phyloP scores from a whole-genome alignment of 129 eudicot genomes.

The Escallonia herrerae region DNA sequence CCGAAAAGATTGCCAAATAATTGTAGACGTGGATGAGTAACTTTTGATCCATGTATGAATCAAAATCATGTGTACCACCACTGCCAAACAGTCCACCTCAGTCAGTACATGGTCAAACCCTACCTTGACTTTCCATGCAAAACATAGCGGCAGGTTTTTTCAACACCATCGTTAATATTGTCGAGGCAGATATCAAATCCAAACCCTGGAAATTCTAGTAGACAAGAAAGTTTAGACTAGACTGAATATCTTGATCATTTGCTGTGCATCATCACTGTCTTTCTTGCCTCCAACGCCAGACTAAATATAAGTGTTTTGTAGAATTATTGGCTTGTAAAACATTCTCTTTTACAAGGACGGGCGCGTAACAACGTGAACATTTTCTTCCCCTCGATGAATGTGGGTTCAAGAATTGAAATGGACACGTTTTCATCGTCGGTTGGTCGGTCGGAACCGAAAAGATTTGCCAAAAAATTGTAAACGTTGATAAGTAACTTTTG shows the following conservation, averaged over 20 bases:
- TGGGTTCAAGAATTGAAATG: too few species aligned
- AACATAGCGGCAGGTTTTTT: background rate
- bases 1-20: too few species aligned
- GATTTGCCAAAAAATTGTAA: too few species aligned
- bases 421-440: too few species aligned
- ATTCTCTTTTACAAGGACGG: too few species aligned
- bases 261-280: conserved; percentile 13
- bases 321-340: too few species aligned
- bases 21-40: too few species aligned
- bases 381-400: too few species aligned
- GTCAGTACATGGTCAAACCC: background rate
- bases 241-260: background rate
- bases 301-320: background rate
- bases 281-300: background rate
- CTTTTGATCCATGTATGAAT: background rate
- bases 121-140: background rate
- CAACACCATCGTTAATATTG: background rate
- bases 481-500: too few species aligned
- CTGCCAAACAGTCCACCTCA: background rate
- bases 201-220: conserved; percentile 4
- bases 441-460: too few species aligned
- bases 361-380: too few species aligned
- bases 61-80: background rate
- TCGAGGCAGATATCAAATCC: conserved; percentile 11
- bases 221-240: background rate